A percentile compares a stretch with the other conserved stretches of the same genome.
phyloP scores from a whole-genome alignment of 1,139 yeast species.

The Debaryomyces fabryi region DNA sequence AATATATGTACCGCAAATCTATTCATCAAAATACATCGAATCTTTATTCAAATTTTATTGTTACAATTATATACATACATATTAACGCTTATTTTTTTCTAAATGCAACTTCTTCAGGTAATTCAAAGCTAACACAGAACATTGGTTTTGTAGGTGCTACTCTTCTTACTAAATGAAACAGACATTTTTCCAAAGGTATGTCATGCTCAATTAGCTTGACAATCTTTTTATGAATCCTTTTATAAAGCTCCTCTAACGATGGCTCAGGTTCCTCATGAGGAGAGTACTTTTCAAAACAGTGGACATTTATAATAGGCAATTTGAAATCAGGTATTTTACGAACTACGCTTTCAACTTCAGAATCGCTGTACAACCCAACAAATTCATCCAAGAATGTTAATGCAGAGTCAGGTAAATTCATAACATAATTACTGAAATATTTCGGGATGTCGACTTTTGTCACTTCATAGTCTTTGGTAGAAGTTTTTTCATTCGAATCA shows the following conservation, averaged over 20 bases:
- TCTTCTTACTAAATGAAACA: conserved; percentile 82
- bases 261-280: conserved; percentile 71
- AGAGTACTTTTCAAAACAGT: conserved; percentile 88
- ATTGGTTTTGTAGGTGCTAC: conserved; percentile 97
- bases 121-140: conserved; percentile 81
- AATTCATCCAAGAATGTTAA: conserved; percentile 79
- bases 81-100: conserved; percentile 14
- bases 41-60: not conserved
- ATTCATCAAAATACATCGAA: not conserved
- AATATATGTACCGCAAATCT: not conserved
- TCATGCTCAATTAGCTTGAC: conserved; percentile 53
- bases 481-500: conserved; percentile 22
- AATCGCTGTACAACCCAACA: conserved; percentile 63
- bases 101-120: conserved; percentile 82
- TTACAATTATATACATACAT: not conserved
- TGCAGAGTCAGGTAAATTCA: conserved; percentile 96
- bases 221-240: conserved; percentile 63
- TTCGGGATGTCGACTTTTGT: conserved; percentile 54
- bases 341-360: conserved; percentile 35
- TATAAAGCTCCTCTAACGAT: conserved; percentile 60
- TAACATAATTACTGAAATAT: conserved; percentile 72
- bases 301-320: conserved; percentile 81
- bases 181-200: conserved; percentile 48
- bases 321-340: conserved; percentile 45
- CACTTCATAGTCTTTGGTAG: conserved; percentile 30